Evolutionary conservation across 2,329 filamentous ascomycete genomes (phyloP).

Genomic region (Thelonectria blattea): DNA sequence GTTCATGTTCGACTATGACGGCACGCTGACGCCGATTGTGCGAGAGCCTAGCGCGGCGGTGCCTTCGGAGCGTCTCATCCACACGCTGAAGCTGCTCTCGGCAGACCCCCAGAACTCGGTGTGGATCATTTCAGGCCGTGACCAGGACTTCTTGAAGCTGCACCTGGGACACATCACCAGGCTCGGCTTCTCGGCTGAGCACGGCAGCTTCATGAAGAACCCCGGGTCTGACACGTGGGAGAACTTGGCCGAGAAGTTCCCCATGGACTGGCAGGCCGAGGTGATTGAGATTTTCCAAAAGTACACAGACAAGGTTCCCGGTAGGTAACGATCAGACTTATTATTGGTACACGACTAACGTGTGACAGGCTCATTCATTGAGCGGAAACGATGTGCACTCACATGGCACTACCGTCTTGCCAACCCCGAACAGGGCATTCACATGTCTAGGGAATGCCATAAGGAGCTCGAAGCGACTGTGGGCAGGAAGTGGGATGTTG

Average conservation of each 20-base stretch:
- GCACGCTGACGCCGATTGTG: slow-evolving; percentile 94
- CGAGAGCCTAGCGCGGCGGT: slow-evolving; percentile 88
- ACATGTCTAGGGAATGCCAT: slow-evolving; percentile 81
- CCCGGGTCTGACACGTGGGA: slow-evolving; percentile 81
- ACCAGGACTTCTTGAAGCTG: slow-evolving; percentile 88
- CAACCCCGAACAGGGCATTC: slow-evolving; percentile 82
- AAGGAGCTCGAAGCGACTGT: slow-evolving; percentile 81
- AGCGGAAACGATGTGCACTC: slow-evolving; percentile 90
- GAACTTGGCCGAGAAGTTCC: slow-evolving; percentile 82
- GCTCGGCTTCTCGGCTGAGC: slow-evolving; percentile 94
- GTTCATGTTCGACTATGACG: slow-evolving; percentile 99
- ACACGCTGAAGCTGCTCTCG: slow-evolving; percentile 79
- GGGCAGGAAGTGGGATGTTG: slow-evolving; percentile 82
- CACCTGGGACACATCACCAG: slow-evolving; percentile 90
- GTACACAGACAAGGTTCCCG: slow-evolving; percentile 85
- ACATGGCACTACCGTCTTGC: slow-evolving; percentile 98
- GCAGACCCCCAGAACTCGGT: slow-evolving; percentile 83
- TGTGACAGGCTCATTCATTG: slow-evolving; percentile 81
- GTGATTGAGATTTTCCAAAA: slow-evolving; percentile 85
- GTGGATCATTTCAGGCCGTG: slow-evolving; percentile 98
- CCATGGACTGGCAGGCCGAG: slow-evolving; percentile 92
- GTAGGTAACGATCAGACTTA: slow-evolving; percentile 51
- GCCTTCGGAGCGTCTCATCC: slow-evolving; percentile 82
- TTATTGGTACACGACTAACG: slow-evolving; percentile 13
- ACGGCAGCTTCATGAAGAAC: slow-evolving; percentile 91